phyloP scores from a whole-genome alignment of 108 stramenopile species.

The Pinguiococcus pyrenoidosus region DNA sequence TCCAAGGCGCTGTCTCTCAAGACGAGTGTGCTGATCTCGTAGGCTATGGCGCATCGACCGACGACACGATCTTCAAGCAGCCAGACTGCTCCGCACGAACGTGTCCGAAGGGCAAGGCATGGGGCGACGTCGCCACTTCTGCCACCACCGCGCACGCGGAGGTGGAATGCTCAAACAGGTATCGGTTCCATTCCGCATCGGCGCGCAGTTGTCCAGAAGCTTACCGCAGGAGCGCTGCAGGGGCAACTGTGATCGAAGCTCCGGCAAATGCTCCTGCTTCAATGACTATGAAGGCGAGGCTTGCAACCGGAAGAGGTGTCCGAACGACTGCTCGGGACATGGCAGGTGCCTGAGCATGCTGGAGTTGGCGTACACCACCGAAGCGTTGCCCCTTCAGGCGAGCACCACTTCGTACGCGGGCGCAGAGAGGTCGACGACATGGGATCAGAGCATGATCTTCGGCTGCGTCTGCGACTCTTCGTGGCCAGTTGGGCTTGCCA shows the following conservation, averaged over 20 bases:
- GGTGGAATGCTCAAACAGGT: constrained; percentile 48
- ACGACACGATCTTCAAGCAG: constrained; percentile 20
- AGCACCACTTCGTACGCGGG: constrained; percentile 5
- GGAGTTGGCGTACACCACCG: constrained; percentile 22
- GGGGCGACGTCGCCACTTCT: constrained; percentile 33
- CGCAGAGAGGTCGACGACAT: constrained; percentile 21
- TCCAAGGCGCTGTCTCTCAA: too few species aligned
- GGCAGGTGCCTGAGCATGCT: constrained; percentile 41
- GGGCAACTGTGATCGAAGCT: constrained; percentile 43
- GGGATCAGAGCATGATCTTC: constrained; percentile 49
- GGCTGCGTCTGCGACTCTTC: constrained; percentile 47
- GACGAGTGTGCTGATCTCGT: too few species aligned
- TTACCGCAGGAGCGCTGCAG: constrained; percentile 7
- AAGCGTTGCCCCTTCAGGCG: constrained; percentile 29
- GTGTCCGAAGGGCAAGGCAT: constrained; percentile 41
- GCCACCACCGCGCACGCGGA: constrained; percentile 37
- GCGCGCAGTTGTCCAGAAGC: not conserved
- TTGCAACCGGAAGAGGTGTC: constrained; percentile 54
- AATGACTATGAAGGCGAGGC: constrained; percentile 53
- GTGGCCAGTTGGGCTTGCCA: constrained; percentile 42
- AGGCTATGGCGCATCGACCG: too few species aligned
- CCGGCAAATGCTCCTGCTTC: constrained; percentile 51
- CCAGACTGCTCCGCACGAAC: constrained; percentile 9
- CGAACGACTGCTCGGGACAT: constrained; percentile 42
- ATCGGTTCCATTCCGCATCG: not conserved